Evolutionary conservation across 1,284 basidiomycete genomes (phyloP).

Genomic region (Ustilago esculenta): DNA sequence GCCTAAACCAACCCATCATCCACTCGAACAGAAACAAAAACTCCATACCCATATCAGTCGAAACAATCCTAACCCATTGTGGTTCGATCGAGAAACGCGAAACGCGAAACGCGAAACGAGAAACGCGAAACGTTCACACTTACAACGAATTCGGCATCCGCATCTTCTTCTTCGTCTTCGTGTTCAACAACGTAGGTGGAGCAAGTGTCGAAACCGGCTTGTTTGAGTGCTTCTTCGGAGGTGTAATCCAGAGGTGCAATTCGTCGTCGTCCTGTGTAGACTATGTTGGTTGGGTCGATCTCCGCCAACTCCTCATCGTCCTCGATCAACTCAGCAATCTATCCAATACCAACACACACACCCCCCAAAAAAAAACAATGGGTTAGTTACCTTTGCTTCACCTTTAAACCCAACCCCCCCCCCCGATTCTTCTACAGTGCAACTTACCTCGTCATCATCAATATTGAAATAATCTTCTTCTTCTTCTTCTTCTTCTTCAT

Average conservation of each 20-base stretch:
- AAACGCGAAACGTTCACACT: conserved; percentile 5
- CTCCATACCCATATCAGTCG: too few relatives aligned
- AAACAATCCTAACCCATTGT: too few relatives aligned
- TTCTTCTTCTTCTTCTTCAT: conserved; percentile 40
- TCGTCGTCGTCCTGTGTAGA: conserved; percentile 47
- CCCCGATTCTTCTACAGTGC: too few relatives aligned
- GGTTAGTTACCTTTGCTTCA: too few relatives aligned
- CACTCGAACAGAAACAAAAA: too few relatives aligned
- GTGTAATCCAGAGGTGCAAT: conserved; percentile 55
- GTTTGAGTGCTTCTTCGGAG: conserved; percentile 55
- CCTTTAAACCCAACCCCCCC: too few relatives aligned
- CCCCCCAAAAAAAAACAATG: too few relatives aligned
- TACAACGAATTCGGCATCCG: conserved; percentile 53
- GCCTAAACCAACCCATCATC: too few relatives aligned
- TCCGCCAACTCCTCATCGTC: conserved; percentile 53
- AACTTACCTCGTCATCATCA: conserved; percentile 42
- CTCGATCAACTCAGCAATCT: conserved; percentile 45
- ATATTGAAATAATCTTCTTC: conserved; percentile 37
- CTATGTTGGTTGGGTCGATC: conserved; percentile 52
- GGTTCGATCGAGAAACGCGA: too few relatives aligned
- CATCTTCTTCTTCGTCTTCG: conserved; percentile 27
- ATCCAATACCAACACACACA: too few relatives aligned
- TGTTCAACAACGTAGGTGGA: conserved; percentile 9
- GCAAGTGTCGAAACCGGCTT: conserved; percentile 44
- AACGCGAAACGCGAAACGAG: too few relatives aligned